A percentile compares a stretch with the other conserved stretches of the same genome.
Evolutionary conservation across 2,329 filamentous ascomycete genomes (phyloP).

Genomic region (Penicillium sp.): DNA sequence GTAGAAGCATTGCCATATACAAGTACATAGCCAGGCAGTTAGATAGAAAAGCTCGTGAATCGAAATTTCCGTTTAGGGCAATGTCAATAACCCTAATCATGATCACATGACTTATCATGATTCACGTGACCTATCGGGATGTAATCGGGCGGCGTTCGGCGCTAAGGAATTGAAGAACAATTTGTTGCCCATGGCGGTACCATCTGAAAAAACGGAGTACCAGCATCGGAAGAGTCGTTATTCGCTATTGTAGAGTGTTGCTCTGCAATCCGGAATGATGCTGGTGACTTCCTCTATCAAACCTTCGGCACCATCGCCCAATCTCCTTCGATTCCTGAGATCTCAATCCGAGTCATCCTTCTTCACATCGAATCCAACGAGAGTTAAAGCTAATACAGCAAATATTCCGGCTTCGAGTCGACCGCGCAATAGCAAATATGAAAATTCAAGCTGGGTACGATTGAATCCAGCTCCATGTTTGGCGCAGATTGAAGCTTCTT

Average conservation of each 20-base stretch:
- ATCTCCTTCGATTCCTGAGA: constrained; percentile 68
- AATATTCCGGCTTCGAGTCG: constrained; percentile 14
- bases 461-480: constrained; percentile 18
- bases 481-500: constrained; percentile 27
- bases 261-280: constrained; percentile 25
- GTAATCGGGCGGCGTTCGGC: neutral
- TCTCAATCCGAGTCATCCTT: constrained; percentile 63
- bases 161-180: neutral
- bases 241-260: constrained; percentile 2
- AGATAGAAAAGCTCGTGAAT: no score
- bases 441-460: constrained; percentile 21
- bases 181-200: constrained; percentile 1
- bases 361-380: constrained; percentile 39
- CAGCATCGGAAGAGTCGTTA: neutral
- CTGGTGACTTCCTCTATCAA: constrained; percentile 31
- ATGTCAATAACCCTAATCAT: neutral
- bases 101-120: neutral
- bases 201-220: neutral
- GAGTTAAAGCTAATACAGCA: neutral
- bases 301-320: constrained; percentile 47
- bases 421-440: constrained; percentile 15
- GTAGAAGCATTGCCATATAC: no score
- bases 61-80: neutral
- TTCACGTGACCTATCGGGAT: neutral
- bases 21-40: no score